phyloP scores from a whole-genome alignment of 225 moss, liverwort and hornwort genomes.

The Polytrichum formosum region DNA sequence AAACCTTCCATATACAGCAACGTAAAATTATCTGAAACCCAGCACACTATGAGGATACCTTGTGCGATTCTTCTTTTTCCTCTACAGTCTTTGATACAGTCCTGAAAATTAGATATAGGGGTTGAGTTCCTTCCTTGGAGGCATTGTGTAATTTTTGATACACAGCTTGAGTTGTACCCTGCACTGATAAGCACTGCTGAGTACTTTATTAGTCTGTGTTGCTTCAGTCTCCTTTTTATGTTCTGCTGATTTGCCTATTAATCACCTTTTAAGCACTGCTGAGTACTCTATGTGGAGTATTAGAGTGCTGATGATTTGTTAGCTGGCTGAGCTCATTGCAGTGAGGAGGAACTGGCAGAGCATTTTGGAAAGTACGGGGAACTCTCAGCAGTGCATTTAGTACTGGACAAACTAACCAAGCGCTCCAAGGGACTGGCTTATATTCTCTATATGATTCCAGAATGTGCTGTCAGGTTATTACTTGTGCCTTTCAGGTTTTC shows the following conservation, averaged over 20 bases:
- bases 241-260: no score
- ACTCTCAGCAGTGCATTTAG: slow-evolving; percentile 88
- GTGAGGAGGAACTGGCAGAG: slow-evolving; percentile 89
- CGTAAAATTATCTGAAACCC: slow-evolving; percentile 26
- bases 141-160: no score
- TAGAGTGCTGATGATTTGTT: slow-evolving; percentile 7
- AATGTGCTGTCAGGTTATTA: slow-evolving; percentile 81
- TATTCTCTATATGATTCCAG: slow-evolving; percentile 87
- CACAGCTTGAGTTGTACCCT: no score
- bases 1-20: slow-evolving; percentile 90
- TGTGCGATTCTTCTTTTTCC: not conserved
- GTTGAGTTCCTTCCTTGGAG: no score
- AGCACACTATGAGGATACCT: not conserved
- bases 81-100: not conserved
- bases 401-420: slow-evolving; percentile 84
- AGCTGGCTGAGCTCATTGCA: slow-evolving; percentile 26
- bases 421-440: slow-evolving; percentile 92
- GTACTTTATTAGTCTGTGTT: no score
- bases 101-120: not conserved
- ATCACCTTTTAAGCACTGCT: no score
- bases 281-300: no score
- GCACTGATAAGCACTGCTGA: no score
- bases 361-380: slow-evolving; percentile 82
- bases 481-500: not conserved
- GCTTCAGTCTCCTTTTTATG: no score